A percentile compares a stretch with the other conserved stretches of the same genome.
Evolutionary conservation across 805 yeast species (phyloP).

Genomic region (Zygosaccharomyces siamensis): DNA sequence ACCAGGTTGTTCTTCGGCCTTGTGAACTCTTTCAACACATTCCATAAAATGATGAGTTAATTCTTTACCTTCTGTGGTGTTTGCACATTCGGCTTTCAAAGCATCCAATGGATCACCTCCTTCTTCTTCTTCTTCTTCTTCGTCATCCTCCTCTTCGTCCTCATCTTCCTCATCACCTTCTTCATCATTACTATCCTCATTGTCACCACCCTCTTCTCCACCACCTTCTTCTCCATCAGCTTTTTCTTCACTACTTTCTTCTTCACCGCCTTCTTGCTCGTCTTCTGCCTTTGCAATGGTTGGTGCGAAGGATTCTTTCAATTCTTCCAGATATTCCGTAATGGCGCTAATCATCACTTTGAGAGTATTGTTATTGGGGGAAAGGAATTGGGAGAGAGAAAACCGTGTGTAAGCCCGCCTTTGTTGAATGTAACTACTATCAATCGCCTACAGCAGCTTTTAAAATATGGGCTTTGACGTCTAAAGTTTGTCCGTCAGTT

Average conservation of each 20-base stretch:
- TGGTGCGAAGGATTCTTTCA: constrained; percentile 76
- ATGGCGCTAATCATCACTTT: constrained; percentile 35
- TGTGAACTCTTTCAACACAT: constrained; percentile 91
- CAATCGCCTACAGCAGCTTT: background rate
- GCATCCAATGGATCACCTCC: constrained; percentile 61
- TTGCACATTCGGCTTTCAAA: constrained; percentile 63
- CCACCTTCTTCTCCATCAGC: constrained; percentile 12
- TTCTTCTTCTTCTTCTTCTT: constrained; percentile 68
- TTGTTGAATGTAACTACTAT: background rate
- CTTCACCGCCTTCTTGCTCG: constrained; percentile 22
- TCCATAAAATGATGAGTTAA: constrained; percentile 86
- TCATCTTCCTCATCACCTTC: constrained; percentile 40
- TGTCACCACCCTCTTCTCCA: constrained; percentile 18
- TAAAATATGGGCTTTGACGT: background rate
- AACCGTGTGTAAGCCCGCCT: background rate
- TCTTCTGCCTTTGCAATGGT: constrained; percentile 76
- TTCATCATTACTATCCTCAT: constrained; percentile 33
- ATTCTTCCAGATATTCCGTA: constrained; percentile 47
- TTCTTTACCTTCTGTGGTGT: constrained; percentile 62
- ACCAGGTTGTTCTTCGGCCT: constrained; percentile 77
- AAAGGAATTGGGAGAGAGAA: background rate
- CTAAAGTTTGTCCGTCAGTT: background rate
- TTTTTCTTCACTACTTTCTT: constrained; percentile 6
- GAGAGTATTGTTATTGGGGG: constrained; percentile 13
- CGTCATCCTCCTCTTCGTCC: constrained; percentile 65